Evolutionary conservation across 1,284 basidiomycete species (phyloP).

Genomic region (Cutaneotrichosporon sp.): DNA sequence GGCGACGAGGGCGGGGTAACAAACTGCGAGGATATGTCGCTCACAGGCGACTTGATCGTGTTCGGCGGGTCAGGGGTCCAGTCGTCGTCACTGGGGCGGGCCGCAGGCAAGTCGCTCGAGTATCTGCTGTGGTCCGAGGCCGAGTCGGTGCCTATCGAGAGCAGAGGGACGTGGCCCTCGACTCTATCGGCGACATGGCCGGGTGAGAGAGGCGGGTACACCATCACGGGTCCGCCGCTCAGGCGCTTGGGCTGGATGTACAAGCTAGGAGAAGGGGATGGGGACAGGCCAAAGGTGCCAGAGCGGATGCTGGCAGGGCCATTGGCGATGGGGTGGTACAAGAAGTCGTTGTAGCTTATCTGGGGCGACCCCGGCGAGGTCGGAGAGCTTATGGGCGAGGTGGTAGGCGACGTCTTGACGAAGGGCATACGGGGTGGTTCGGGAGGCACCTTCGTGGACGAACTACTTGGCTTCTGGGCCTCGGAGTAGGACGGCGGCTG

Average conservation of each 20-base stretch:
- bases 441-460: neutral
- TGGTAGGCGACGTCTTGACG: neutral
- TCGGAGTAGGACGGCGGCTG: neutral
- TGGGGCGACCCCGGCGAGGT: neutral
- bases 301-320: neutral
- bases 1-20: conserved; percentile 5
- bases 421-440: neutral
- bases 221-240: neutral
- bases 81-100: neutral
- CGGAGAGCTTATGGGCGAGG: neutral
- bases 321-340: neutral
- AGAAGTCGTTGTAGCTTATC: neutral
- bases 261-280: neutral
- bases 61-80: conserved; percentile 3
- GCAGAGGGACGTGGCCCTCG: conserved; percentile 1
- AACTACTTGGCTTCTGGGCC: neutral
- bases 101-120: neutral
- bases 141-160: neutral
- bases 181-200: neutral
- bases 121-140: neutral
- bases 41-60: neutral
- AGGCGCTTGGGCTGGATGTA: neutral
- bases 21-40: conserved; percentile 3
- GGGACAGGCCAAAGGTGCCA: neutral
- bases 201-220: neutral